phyloP scores from a whole-genome alignment of 768 basidiomycete species.

The Naganishia vishniacii region DNA sequence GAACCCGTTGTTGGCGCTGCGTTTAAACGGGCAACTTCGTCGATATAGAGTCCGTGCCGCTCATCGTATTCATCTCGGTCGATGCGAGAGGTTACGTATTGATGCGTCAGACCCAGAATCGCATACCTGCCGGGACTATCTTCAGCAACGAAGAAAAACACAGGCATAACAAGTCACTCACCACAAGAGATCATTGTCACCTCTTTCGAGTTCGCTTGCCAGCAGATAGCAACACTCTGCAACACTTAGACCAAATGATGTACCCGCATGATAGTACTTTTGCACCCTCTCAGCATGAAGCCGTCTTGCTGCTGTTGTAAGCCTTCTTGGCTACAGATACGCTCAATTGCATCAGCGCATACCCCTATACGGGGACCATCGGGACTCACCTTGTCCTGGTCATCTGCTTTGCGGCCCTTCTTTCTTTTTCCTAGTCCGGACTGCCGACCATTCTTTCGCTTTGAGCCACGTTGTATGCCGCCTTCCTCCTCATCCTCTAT shows the following conservation, averaged over 20 bases:
- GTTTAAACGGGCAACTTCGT: constrained; percentile 90
- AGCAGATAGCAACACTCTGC: constrained; percentile 83
- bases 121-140: constrained; percentile 61
- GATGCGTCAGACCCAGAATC: constrained; percentile 85
- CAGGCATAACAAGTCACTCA: constrained; percentile 44
- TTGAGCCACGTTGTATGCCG: constrained; percentile 37
- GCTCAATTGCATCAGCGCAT: not conserved
- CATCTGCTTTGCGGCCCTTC: constrained; percentile 23
- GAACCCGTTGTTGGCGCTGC: constrained; percentile 54
- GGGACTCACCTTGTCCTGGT: constrained; percentile 23
- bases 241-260: constrained; percentile 82
- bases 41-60: constrained; percentile 71
- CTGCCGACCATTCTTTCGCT: constrained; percentile 32
- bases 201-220: constrained; percentile 81
- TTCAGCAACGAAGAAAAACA: not conserved
- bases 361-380: no score
- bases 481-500: constrained; percentile 43
- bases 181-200: constrained; percentile 92
- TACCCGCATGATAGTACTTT: constrained; percentile 78
- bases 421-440: constrained; percentile 25
- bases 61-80: constrained; percentile 78
- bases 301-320: constrained; percentile 67
- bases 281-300: constrained; percentile 62
- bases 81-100: constrained; percentile 82
- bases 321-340: constrained; percentile 54